Percentiles rank a stretch among this genome's conserved stretches.
Evolutionary conservation across 2,329 filamentous ascomycete genomes (phyloP).

Genomic region (Xylariaceae sp.): DNA sequence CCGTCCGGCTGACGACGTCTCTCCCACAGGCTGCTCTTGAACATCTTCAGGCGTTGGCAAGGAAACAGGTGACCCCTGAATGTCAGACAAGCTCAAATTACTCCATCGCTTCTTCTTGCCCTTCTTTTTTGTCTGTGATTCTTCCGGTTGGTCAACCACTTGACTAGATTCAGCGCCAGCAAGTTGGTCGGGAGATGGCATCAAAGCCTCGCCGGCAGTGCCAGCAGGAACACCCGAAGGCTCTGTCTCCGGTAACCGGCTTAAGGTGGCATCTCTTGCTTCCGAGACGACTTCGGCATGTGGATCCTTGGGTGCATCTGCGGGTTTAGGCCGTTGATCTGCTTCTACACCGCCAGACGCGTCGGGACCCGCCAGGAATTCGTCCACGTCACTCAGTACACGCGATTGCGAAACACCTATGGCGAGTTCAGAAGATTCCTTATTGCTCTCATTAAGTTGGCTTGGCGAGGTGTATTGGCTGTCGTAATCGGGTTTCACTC

Average conservation of each 20-base stretch:
- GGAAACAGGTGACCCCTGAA: neutral
- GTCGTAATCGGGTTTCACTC: neutral
- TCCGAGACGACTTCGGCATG: constrained; percentile 14
- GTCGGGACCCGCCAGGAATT: constrained; percentile 20
- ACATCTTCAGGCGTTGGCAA: neutral
- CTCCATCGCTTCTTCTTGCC: constrained; percentile 29
- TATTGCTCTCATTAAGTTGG: neutral
- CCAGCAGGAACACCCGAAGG: constrained; percentile 4
- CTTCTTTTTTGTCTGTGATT: constrained; percentile 30
- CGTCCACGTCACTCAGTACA: constrained; percentile 19
- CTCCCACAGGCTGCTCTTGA: constrained; percentile 12
- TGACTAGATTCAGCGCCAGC: constrained; percentile 18
- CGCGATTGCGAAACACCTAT: constrained; percentile 15
- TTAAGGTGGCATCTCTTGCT: constrained; percentile 17
- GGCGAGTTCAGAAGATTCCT: neutral
- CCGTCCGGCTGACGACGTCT: constrained; percentile 6
- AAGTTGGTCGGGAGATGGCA: constrained; percentile 2
- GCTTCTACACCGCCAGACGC: constrained; percentile 23
- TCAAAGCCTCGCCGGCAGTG: neutral
- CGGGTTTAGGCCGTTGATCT: constrained; percentile 18
- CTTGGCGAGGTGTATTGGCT: neutral
- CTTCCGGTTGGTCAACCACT: constrained; percentile 26
- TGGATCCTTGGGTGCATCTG: constrained; percentile 18
- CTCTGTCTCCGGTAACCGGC: constrained; percentile 17
- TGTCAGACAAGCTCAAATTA: constrained; percentile 2